These are phyloP conservation scores for Fusarium liriodendri DNA, from an alignment of 2,329 filamentous ascomycete genomes.

Conservation along the genomic window DNA sequence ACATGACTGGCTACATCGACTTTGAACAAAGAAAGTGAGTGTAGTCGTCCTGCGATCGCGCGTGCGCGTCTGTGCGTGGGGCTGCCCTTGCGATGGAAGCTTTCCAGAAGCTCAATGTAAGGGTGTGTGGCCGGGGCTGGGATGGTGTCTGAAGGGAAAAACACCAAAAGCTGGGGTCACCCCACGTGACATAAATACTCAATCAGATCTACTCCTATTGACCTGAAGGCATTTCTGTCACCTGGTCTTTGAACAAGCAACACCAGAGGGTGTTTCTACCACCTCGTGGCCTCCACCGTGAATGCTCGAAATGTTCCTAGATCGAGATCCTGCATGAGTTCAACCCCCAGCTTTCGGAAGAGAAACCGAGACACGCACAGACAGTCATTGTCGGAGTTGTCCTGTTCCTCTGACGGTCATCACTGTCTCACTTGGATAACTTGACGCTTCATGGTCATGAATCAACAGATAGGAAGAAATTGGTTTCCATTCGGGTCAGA, in stretches of 20 bases:
- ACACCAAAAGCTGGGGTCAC: slow-evolving; percentile 2
- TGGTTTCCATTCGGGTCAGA: background rate
- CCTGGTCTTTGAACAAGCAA: background rate
- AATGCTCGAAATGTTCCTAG: background rate
- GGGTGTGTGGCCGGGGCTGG: slow-evolving; percentile 5
- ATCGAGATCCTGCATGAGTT: background rate
- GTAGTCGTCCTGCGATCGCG: slow-evolving; percentile 12
- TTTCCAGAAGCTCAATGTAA: slow-evolving; percentile 42
- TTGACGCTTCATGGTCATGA: background rate
- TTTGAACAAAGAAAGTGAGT: slow-evolving; percentile 22
- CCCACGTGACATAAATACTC: slow-evolving; percentile 15
- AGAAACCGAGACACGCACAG: slow-evolving; percentile 3
- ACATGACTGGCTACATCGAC: slow-evolving; percentile 65
- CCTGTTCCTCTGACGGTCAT: background rate
- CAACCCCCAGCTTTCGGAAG: slow-evolving; percentile 1
- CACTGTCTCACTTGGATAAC: background rate
- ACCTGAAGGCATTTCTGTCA: slow-evolving; percentile 13
- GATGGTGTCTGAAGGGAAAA: slow-evolving; percentile 2
- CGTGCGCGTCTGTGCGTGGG: slow-evolving; percentile 37
- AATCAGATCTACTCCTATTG: background rate
- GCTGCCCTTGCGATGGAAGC: slow-evolving; percentile 37
- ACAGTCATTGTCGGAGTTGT: background rate
- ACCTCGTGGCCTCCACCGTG: slow-evolving; percentile 8
- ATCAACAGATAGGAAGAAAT: background rate
- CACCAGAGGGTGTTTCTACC: slow-evolving; percentile 1